These are phyloP conservation scores for Penicillium cataractarum DNA, from an alignment of 495 filamentous ascomycete genomes.

Conservation along the genomic window DNA sequence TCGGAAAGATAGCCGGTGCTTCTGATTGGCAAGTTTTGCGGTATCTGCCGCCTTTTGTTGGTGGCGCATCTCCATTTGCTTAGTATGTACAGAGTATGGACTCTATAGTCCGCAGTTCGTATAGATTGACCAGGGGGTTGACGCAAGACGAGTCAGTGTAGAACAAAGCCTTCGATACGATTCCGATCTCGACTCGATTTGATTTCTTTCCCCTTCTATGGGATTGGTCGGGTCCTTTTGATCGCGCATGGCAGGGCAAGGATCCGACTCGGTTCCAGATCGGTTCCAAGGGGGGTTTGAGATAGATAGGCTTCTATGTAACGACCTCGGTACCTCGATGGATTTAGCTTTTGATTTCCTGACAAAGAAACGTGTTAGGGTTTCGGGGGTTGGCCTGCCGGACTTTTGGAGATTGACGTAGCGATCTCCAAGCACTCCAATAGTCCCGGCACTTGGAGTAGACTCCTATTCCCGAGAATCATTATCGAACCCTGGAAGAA, in stretches of 20 bases:
- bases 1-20: background rate
- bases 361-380: constrained; percentile 1
- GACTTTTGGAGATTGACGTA: constrained; percentile 1
- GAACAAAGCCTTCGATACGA: background rate
- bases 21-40: background rate
- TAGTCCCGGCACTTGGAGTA: background rate
- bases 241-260: background rate
- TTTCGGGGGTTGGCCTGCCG: background rate
- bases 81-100: background rate
- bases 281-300: background rate
- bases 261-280: background rate
- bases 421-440: background rate
- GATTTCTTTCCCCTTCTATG: background rate
- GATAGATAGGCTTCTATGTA: background rate
- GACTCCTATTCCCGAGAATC: background rate
- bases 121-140: background rate
- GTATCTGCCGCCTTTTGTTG: constrained; percentile 1
- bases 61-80: background rate
- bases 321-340: constrained; percentile 4
- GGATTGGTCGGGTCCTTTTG: background rate
- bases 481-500: background rate
- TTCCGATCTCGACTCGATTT: background rate
- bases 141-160: background rate
- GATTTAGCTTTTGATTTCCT: background rate
- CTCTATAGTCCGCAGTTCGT: background rate